These are phyloP conservation scores for Claviceps pazoutovae DNA, from an alignment of 2,329 filamentous ascomycete species.

Conservation along the genomic window DNA sequence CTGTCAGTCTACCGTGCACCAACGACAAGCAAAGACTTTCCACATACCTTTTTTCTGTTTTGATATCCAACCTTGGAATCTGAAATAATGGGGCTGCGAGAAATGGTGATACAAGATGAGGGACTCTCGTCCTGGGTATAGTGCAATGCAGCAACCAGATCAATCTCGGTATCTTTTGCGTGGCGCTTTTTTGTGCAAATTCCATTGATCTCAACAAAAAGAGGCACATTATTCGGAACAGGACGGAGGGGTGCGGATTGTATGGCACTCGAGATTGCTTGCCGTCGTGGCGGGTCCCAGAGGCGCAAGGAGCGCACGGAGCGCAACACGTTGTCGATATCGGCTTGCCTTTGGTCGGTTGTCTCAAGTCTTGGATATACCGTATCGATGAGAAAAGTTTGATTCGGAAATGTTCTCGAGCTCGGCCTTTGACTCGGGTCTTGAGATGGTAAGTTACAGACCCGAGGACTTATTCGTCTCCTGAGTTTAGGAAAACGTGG, in stretches of 20 bases:
- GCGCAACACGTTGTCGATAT: slow-evolving; percentile 1
- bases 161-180: slow-evolving; percentile 17
- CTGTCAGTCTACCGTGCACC: not conserved
- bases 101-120: slow-evolving; percentile 4
- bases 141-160: slow-evolving; percentile 15
- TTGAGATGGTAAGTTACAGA: not conserved
- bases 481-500: slow-evolving; percentile 2
- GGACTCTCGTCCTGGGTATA: not conserved
- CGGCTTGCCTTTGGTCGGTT: not conserved
- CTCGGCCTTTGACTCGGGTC: not conserved
- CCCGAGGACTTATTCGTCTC: not conserved
- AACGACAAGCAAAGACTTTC: not conserved
- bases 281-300: not conserved
- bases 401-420: not conserved
- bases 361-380: not conserved
- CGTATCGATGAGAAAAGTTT: slow-evolving; percentile 3
- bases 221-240: not conserved
- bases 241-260: not conserved
- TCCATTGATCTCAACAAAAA: slow-evolving; percentile 14
- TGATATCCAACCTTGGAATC: slow-evolving; percentile 2
- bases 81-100: not conserved
- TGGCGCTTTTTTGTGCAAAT: slow-evolving; percentile 16
- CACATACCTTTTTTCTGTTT: slow-evolving; percentile 1
- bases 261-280: not conserved
- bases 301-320: not conserved